Percentiles rank a stretch among this genome's conserved stretches.
These are phyloP conservation scores for Samsoniella hepiali DNA, from an alignment of 2,329 filamentous ascomycete genomes.

Conservation along the genomic window DNA sequence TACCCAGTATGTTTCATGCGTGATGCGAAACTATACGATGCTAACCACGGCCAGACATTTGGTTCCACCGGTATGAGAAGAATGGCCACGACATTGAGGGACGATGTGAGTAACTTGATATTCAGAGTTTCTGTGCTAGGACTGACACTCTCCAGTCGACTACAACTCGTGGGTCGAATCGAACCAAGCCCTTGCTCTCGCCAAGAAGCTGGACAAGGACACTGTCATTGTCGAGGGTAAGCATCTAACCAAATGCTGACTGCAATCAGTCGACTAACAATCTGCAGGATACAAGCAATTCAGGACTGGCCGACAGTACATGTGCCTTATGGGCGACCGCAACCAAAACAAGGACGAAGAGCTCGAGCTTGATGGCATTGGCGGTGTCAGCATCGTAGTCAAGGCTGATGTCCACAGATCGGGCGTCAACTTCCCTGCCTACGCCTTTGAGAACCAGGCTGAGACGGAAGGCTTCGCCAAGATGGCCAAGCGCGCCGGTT, in stretches of 20 bases:
- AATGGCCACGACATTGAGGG: conserved; percentile 86
- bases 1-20: conserved; percentile 70
- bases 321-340: conserved; percentile 91
- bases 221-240: conserved; percentile 85
- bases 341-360: conserved; percentile 88
- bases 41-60: conserved; percentile 65
- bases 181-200: conserved; percentile 73
- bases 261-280: conserved; percentile 21
- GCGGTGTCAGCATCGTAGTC: conserved; percentile 94
- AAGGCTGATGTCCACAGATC: conserved; percentile 97
- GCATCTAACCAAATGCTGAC: conserved; percentile 8
- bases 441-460: conserved; percentile 97
- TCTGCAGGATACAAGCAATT: conserved; percentile 84
- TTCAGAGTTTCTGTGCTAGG: conserved; percentile 17
- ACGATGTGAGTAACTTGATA: conserved; percentile 63
- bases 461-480: conserved; percentile 98
- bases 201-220: conserved; percentile 71
- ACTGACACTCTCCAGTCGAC: conserved; percentile 61
- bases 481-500: conserved; percentile 96
- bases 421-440: conserved; percentile 97
- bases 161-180: conserved; percentile 99
- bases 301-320: conserved; percentile 83
- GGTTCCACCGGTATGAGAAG: conserved; percentile 85
- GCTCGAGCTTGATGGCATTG: conserved; percentile 89
- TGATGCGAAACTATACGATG: conserved; percentile 16